Conservation (phyloP, 2,329 filamentous ascomycete genomes). For the Didymella pinodella region DNA sequence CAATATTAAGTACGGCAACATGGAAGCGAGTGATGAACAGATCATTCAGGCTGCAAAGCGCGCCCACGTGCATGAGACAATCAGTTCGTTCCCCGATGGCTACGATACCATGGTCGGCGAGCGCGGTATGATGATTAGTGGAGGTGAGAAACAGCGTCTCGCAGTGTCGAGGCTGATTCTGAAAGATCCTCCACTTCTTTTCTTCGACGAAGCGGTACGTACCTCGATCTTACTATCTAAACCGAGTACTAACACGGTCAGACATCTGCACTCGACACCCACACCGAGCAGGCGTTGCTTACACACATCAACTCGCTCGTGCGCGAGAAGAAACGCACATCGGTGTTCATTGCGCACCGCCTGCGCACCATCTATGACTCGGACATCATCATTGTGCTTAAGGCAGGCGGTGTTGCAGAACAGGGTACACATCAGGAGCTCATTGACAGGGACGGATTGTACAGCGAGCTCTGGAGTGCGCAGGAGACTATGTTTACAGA, state of each 20-base stretch:
- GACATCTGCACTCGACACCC: conserved; percentile 89
- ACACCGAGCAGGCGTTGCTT: conserved; percentile 90
- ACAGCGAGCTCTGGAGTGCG: conserved; percentile 86
- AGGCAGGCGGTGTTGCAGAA: conserved; percentile 85
- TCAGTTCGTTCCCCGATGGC: conserved; percentile 79
- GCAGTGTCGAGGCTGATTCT: conserved; percentile 84
- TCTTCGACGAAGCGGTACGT: conserved; percentile 87
- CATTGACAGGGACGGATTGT: conserved; percentile 79
- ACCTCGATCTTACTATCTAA: too few relatives aligned
- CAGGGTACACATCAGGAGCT: conserved; percentile 86
- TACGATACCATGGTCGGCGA: conserved; percentile 93
- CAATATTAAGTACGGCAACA: conserved; percentile 91
- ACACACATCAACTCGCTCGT: conserved; percentile 92
- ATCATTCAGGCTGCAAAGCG: conserved; percentile 80
- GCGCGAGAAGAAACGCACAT: conserved; percentile 86
- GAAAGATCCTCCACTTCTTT: conserved; percentile 88
- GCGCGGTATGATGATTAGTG: conserved; percentile 94
- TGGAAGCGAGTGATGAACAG: conserved; percentile 75
- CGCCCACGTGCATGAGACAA: conserved; percentile 81
- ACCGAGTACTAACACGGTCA: conserved; percentile 34
- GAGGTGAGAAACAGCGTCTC: conserved; percentile 90
- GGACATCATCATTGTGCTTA: conserved; percentile 88
- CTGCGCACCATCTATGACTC: conserved; percentile 93
- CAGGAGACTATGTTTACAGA: conserved; percentile 49
- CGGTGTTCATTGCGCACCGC: conserved; percentile 93